A percentile compares a stretch with the other conserved stretches of the same genome.
These are phyloP conservation scores for Fusarium drepaniforme DNA, from an alignment of 2,329 filamentous ascomycete genomes.

Conservation along the genomic window DNA sequence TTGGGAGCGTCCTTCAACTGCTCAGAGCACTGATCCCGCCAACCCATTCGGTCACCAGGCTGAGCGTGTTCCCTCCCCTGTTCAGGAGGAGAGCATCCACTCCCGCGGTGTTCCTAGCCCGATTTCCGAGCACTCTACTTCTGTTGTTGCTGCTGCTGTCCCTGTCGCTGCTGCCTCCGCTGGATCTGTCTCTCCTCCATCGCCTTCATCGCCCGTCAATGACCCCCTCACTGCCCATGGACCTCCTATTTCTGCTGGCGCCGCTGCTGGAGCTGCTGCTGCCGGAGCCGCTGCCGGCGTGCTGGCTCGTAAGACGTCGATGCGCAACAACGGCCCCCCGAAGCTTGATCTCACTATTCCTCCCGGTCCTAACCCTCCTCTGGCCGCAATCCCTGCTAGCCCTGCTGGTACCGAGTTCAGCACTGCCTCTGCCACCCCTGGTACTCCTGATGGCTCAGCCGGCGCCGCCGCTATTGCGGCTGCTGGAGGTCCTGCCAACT, in stretches of 20 bases:
- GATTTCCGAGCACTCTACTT: slow-evolving; percentile 45
- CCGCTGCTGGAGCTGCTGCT: slow-evolving; percentile 41
- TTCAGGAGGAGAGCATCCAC: slow-evolving; percentile 49
- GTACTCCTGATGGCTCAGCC: slow-evolving; percentile 58
- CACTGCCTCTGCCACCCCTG: slow-evolving; percentile 65
- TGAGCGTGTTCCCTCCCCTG: slow-evolving; percentile 61
- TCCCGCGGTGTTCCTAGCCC: slow-evolving; percentile 45
- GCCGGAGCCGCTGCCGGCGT: slow-evolving; percentile 54
- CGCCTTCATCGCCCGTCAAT: slow-evolving; percentile 42
- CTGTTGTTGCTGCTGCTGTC: slow-evolving; percentile 46
- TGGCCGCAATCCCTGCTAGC: slow-evolving; percentile 62
- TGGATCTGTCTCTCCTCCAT: slow-evolving; percentile 17
- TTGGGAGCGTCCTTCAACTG: slow-evolving; percentile 63
- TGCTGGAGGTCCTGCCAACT: slow-evolving; percentile 68
- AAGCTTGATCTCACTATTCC: slow-evolving; percentile 67
- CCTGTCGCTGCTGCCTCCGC: slow-evolving; percentile 45
- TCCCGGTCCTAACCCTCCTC: slow-evolving; percentile 43
- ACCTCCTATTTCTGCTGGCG: slow-evolving; percentile 49
- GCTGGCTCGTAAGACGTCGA: slow-evolving; percentile 67
- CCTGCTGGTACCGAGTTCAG: slow-evolving; percentile 75
- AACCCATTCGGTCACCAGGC: slow-evolving; percentile 80
- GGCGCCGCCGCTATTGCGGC: slow-evolving; percentile 72
- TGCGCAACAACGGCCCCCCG: slow-evolving; percentile 64
- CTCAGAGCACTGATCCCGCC: slow-evolving; percentile 62
- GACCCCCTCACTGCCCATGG: slow-evolving; percentile 53